Conservation (phyloP, 176 grass and related monocot genomes). For the Thinopyrum elongatum region DNA sequence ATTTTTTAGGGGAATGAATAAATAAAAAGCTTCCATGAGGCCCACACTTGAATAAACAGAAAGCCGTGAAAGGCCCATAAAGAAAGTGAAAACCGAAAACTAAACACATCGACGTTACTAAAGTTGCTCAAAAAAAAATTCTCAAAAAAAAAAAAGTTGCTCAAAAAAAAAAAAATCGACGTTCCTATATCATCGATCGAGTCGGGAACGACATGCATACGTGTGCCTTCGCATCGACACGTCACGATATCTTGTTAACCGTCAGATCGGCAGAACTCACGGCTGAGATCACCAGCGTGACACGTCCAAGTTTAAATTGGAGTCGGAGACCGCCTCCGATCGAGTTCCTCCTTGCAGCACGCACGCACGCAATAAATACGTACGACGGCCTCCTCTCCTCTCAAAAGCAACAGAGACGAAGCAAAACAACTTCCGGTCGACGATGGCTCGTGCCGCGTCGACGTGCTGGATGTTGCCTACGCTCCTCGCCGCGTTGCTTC, state of each 20-base stretch:
- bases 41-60: no score
- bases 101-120: no score
- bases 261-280: neutral
- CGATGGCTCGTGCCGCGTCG: neutral
- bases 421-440: neutral
- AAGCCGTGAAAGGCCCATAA: no score
- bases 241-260: neutral
- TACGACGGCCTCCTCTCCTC: no score
- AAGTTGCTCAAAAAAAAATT: no score
- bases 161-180: no score
- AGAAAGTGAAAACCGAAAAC: no score
- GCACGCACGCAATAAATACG: neutral
- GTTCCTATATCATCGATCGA: neutral
- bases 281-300: neutral
- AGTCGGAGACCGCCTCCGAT: neutral
- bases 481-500: neutral
- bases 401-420: neutral
- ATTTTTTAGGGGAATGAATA: no score
- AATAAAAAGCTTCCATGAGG: no score
- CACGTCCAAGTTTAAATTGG: neutral
- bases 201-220: neutral
- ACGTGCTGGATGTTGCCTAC: neutral
- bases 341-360: neutral
- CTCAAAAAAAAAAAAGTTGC: no score
- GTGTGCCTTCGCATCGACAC: neutral